Percentiles rank a stretch among this genome's conserved stretches.
Evolutionary conservation across 2,329 filamentous ascomycete species (phyloP).

Genomic region (Aspergillus proliferans): DNA sequence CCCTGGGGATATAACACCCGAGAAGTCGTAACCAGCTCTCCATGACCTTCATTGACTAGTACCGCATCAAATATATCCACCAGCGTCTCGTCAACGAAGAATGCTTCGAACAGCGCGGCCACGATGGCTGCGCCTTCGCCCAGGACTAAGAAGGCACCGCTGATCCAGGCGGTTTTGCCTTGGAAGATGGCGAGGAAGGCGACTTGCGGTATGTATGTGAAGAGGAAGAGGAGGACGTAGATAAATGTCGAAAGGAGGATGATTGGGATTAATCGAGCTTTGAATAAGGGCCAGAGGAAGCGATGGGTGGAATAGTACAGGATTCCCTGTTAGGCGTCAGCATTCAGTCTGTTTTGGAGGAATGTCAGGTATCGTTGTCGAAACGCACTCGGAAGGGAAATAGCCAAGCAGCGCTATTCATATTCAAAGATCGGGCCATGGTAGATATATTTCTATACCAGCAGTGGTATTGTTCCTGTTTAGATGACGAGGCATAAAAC

Average conservation of each 20-base stretch:
- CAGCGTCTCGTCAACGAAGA: slow-evolving; percentile 71
- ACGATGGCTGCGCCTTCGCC: slow-evolving; percentile 58
- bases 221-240: slow-evolving; percentile 78
- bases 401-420: slow-evolving; percentile 37
- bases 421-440: slow-evolving; percentile 10
- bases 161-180: slow-evolving; percentile 78
- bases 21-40: slow-evolving; percentile 61
- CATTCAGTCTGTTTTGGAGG: slow-evolving; percentile 5
- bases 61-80: slow-evolving; percentile 83
- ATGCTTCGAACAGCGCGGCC: slow-evolving; percentile 66
- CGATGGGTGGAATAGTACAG: slow-evolving; percentile 72
- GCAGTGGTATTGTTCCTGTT: background rate
- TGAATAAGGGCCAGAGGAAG: slow-evolving; percentile 76
- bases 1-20: slow-evolving; percentile 62
- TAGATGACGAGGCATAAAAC: background rate
- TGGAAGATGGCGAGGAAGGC: slow-evolving; percentile 88
- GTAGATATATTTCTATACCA: background rate
- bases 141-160: slow-evolving; percentile 76
- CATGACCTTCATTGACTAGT: slow-evolving; percentile 66
- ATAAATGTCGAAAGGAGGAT: slow-evolving; percentile 76
- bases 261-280: slow-evolving; percentile 70
- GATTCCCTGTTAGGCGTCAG: slow-evolving; percentile 53
- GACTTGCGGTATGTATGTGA: slow-evolving; percentile 82
- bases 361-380: background rate
- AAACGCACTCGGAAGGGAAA: slow-evolving; percentile 43